A percentile compares a stretch with the other conserved stretches of the same genome.
Conservation (phyloP, 768 basidiomycete genomes). For the Tulasnella sp. region DNA sequence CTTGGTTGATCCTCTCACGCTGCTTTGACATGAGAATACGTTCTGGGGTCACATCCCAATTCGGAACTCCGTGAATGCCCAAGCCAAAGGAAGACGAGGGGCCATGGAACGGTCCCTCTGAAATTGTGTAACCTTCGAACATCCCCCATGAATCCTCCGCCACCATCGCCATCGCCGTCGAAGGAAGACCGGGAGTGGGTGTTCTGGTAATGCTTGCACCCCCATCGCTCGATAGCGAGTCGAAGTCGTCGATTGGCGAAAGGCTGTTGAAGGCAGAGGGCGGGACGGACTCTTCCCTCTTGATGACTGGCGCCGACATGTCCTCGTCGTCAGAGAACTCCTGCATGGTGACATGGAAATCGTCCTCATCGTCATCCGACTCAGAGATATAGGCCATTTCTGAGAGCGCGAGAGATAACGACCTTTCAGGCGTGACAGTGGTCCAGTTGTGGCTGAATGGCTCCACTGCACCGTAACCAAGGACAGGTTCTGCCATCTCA, state of each 20-base stretch:
- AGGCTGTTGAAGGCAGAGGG: not conserved
- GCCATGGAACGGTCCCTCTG: conserved; percentile 12
- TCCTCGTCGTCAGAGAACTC: conserved; percentile 1
- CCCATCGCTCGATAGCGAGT: not conserved
- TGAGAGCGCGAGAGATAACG: no score
- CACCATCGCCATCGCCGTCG: not conserved
- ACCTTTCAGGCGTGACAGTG: no score
- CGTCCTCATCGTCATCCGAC: conserved; percentile 15
- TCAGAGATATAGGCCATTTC: not conserved
- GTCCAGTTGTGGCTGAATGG: not conserved
- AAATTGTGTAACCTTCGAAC: not conserved
- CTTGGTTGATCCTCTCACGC: conserved; percentile 4
- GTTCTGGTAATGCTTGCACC: conserved; percentile 6
- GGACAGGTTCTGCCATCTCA: not conserved
- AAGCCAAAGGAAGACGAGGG: not conserved
- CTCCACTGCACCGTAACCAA: not conserved
- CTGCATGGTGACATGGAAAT: conserved; percentile 16
- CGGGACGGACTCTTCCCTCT: not conserved
- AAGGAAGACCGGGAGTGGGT: conserved; percentile 7
- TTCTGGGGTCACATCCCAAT: not conserved
- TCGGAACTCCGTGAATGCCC: not conserved
- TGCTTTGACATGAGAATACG: not conserved
- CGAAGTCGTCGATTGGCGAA: not conserved
- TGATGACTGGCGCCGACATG: conserved; percentile 7
- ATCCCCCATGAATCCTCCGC: not conserved